Conservation (phyloP, 768 basidiomycete species). For the Auriscalpium vulgare region DNA sequence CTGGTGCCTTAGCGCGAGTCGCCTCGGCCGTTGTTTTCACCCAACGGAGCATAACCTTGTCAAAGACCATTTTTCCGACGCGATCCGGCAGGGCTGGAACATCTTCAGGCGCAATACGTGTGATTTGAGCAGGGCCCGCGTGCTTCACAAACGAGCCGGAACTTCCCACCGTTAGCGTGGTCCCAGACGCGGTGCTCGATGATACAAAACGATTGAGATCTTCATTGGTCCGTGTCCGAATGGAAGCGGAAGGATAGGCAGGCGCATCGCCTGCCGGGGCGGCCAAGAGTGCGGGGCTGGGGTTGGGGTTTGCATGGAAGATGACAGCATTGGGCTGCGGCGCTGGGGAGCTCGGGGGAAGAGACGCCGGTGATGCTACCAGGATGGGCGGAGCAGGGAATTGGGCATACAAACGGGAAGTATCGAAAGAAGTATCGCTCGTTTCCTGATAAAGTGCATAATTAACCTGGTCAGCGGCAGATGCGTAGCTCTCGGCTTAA, state of each 20-base stretch:
- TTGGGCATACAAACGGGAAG: constrained; percentile 19
- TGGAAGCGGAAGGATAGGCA: constrained; percentile 43
- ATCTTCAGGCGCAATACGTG: constrained; percentile 75
- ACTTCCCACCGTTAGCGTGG: constrained; percentile 63
- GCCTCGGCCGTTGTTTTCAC: constrained; percentile 48
- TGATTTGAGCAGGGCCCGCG: constrained; percentile 68
- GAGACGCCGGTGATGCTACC: constrained; percentile 14
- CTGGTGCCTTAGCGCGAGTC: constrained; percentile 19
- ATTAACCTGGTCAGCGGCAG: constrained; percentile 18
- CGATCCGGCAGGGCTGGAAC: constrained; percentile 65
- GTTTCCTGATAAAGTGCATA: constrained; percentile 37
- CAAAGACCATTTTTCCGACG: constrained; percentile 85
- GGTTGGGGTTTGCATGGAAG: constrained; percentile 4
- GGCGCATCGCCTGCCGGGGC: constrained; percentile 15
- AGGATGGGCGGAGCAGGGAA: constrained; percentile 22
- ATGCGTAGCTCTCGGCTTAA: background rate
- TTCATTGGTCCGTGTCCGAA: constrained; percentile 46
- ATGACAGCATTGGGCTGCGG: constrained; percentile 4
- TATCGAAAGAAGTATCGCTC: constrained; percentile 36
- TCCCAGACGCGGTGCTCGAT: constrained; percentile 74
- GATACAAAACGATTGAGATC: constrained; percentile 89
- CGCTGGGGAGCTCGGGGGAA: constrained; percentile 13
- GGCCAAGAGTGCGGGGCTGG: constrained; percentile 12
- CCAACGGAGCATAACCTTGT: constrained; percentile 80
- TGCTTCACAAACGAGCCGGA: constrained; percentile 83